Evolutionary conservation across 495 filamentous ascomycete species (phyloP), one percentile per base, ranked within the genome.

Genomic region (Penicillium turbatum): DNA sequence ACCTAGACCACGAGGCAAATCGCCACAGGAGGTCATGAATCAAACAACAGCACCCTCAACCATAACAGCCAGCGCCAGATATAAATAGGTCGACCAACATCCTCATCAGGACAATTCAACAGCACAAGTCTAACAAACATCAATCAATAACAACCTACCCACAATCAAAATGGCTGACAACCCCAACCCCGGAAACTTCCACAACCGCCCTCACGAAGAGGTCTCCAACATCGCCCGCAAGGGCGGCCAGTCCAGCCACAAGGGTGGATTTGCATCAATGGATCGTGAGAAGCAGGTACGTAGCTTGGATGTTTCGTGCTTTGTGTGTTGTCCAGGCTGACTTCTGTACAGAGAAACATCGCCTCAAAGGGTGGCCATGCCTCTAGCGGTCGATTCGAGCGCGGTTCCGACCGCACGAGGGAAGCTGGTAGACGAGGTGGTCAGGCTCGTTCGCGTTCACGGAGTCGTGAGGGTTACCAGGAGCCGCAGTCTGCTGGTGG

Each of bases 151-250:
- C 21, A 24, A 24, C 21, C 4, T 24, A 24, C 21, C 21, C 21
- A 24, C 21, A 24, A 24, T 40, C 47, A 17, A 12, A 17, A 54
- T 54, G 52, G 16, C 36, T 9, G 11, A 31, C 26, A 60, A 60
- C 61, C 64, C 63, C 50, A 86, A 86, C 63, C 81, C 81, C 45
- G 76, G 79, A 30, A 84, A 85, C 64, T 85, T 85, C 61, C 77
- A 78, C 73, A 86, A 86, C 74, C 79, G 82, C 51, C 70, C 80
- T 41, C 74, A 77, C 52, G 79, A 83, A 41, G 79, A 86, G 53
- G 80, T 85, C 7, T 63, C 67, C 34, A 72, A 74, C 11, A 79
- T 82, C 45, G 83, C 79, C 4, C 56, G 62, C 2, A 80, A 82
- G 66, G 81, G 77, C 8, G 79, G 78, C 31, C 68, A 74, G 44